Base-by-base conservation (phyloP, 257 asterid genomes). In the Fraxinus anomala region DNA sequence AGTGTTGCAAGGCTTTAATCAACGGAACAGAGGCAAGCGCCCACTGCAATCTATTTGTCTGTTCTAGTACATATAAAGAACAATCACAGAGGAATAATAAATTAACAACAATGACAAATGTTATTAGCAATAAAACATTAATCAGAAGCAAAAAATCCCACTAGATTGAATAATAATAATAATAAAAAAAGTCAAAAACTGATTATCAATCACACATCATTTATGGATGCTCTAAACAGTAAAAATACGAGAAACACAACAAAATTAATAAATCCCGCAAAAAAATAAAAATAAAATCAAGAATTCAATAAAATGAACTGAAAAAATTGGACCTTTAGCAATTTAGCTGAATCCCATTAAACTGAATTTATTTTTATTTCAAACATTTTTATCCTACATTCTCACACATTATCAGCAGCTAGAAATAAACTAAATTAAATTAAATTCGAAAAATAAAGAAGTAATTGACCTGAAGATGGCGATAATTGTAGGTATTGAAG, bases 21-120 rank as follows among this genome's bases (percentile, higher is more conserved):
- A 88, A 84, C n/a, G 98, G 97, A 82, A 94, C 94, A 82, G 91
- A 83, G 26, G 96, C 86, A 72, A 94, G 91, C 79, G 91, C 80
- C 98, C 97, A 92, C 68, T 94, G 98, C 82, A 94, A 86, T 77
- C 86, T 94, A 86, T 83, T 94, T 56, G 90, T 87, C 96, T 91
- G 96, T 70, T 83, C 82, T 79, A 85, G 76, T 77, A 68, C 80
- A 85, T 56, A 75, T 4, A 42, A 76, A 86, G 72, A 63, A 49
- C 79, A 77, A 84, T 61, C 73, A 70, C 7, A 74, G 26, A 68
- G 4, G 69, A 63, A 63, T 26, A 24, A 24, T 63, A 24, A 70
- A 82, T 67, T 73, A 75, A 54, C 33, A 72, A 44, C 37, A 59
- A 30, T 34, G 36, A 1, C 3, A 5, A 30, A 31, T 44, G 4